Evolutionary conservation across 2,329 filamentous ascomycete genomes (phyloP).

Genomic region (Pestalotiopsis sp.): DNA sequence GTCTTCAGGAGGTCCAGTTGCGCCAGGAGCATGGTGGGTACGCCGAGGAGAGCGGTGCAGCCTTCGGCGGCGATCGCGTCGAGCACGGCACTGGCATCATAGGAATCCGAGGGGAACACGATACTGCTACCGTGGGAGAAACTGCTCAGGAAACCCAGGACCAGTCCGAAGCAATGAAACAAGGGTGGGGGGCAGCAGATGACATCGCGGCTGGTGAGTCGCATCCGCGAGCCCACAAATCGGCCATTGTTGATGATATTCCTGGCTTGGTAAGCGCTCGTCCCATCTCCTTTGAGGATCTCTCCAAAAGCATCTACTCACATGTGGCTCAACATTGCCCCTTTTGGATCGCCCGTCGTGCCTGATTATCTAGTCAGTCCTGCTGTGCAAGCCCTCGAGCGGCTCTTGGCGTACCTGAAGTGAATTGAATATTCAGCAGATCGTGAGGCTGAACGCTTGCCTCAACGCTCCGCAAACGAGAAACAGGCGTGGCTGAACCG

Average conservation of each 20-base stretch:
- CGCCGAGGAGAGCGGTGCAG: conserved; percentile 52
- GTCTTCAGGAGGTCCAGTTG: conserved; percentile 60
- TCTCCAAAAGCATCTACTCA: neutral
- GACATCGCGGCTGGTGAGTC: conserved; percentile 61
- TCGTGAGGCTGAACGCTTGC: neutral
- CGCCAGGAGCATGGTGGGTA: conserved; percentile 73
- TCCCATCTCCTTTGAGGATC: neutral
- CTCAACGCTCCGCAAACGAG: neutral
- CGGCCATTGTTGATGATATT: conserved; percentile 66
- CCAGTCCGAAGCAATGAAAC: conserved; percentile 73
- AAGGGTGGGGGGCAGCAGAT: conserved; percentile 66
- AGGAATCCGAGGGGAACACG: conserved; percentile 68
- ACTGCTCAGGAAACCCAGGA: conserved; percentile 70
- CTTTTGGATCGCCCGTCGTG: neutral
- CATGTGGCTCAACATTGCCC: neutral
- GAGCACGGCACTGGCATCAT: conserved; percentile 60
- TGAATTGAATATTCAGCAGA: neutral
- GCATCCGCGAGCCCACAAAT: conserved; percentile 68
- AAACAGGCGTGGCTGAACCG: neutral
- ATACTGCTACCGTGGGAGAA: conserved; percentile 64
- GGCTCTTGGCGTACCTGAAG: neutral
- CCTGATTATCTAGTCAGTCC: neutral
- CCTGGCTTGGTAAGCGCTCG: conserved; percentile 13
- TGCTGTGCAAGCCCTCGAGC: neutral
- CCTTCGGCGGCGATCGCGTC: conserved; percentile 52